A percentile compares a stretch with the other conserved stretches of the same genome.
phyloP scores from a whole-genome alignment of 352 stramenopile genomes.

The Plasmopara viticola region DNA sequence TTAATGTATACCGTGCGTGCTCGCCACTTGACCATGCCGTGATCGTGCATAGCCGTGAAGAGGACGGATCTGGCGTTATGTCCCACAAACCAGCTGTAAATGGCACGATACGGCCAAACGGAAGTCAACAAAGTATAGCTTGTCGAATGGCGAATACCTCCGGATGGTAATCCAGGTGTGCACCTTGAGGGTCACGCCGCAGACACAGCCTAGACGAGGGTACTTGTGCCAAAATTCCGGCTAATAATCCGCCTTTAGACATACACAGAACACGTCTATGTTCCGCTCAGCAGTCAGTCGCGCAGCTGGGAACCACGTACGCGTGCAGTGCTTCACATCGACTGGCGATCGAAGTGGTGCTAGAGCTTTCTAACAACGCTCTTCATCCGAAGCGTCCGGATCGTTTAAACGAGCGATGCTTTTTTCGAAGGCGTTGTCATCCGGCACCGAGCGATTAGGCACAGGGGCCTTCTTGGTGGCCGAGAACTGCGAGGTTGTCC shows the following conservation, averaged over 20 bases:
- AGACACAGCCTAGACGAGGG: neutral
- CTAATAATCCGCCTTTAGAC: neutral
- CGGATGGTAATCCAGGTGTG: neutral
- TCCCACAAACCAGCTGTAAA: neutral
- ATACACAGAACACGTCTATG: neutral
- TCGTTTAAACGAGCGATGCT: neutral
- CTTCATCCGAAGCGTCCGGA: neutral
- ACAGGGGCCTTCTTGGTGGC: neutral
- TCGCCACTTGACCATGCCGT: neutral
- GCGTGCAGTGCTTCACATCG: neutral
- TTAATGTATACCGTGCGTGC: neutral
- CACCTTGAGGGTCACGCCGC: neutral
- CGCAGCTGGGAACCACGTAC: neutral
- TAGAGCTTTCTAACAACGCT: too few species aligned
- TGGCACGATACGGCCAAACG: neutral
- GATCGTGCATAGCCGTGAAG: neutral
- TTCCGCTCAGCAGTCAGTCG: neutral
- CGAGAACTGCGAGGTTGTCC: neutral
- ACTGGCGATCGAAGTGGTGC: neutral
- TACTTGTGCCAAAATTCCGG: neutral
- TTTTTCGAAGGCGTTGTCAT: neutral
- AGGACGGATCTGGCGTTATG: neutral
- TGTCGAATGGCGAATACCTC: neutral
- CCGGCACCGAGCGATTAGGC: neutral
- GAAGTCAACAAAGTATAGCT: neutral